Evolutionary conservation across 139 green algal genomes (phyloP), one percentile per base, ranked within the genome.

Genomic region (Spirogloea muscicola): DNA sequence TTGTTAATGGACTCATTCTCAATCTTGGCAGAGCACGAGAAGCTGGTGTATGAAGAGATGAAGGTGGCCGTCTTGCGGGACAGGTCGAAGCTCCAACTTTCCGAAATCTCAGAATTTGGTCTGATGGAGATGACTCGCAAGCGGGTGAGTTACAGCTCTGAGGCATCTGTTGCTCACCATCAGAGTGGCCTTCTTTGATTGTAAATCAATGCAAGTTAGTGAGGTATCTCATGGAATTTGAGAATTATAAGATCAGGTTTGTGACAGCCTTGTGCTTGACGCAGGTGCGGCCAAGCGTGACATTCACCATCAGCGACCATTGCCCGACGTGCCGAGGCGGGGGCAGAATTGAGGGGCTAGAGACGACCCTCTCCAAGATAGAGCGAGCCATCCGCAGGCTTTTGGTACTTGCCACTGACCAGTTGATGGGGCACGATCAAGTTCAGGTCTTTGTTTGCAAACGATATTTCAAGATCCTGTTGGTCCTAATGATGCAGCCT

Each of bases 71-170:
- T 72, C 18, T 42, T 5, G 43, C 33, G 64, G 16, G 71, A 79
- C 33, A 36, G 71, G 16, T 65, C 72, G 18, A 71, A 76, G 39
- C n/a, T 59, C 37, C 38, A n/a, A 18, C n/a, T 79, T 25, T 27
- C n/a, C 7, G 18, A 7, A 18, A 79, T 79, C 44, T 69, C 42
- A 21, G 39, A 77, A 25, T 79, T 83, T 76, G 71, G 71, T 43
- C 66, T 79, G 18, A 66, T 79, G 0, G 71, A 79, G 41, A 82
- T 79, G 31, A 79, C 72, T 18, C 52, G 68, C 25, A 38, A 76
- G 25, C 36, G 68, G 0, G 68, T 76, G 31, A 25, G 65, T 67
- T 65, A 13, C n/a, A n/a, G n/a, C n/a, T n/a, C n/a, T n/a, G n/a
- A n/a, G n/a, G n/a, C 16, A 52, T 52, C 10, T 52, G 44, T 52